Conservation (phyloP, 805 yeast genomes). For the Candida vaughaniae region DNA sequence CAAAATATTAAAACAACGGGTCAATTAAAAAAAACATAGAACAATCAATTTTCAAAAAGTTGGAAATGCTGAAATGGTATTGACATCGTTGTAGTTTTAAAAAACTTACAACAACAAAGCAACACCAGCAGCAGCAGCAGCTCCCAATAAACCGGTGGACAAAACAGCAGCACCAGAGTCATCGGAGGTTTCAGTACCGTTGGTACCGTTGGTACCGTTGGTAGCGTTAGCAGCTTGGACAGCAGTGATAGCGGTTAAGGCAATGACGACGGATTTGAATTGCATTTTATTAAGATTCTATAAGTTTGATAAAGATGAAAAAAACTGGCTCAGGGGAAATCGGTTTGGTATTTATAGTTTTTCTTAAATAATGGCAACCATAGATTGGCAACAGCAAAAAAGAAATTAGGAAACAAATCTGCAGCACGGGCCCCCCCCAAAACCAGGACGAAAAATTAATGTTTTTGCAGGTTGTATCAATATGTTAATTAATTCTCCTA, state of each 20-base stretch:
- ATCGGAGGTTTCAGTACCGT: conserved; percentile 17
- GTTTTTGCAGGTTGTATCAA: conserved; percentile 4
- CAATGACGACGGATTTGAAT: conserved; percentile 35
- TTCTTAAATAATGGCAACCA: not conserved
- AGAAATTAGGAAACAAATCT: not conserved
- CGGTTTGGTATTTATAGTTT: conserved; percentile 7
- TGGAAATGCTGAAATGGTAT: too few relatives aligned
- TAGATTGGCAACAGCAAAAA: not conserved
- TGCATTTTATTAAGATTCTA: conserved; percentile 27
- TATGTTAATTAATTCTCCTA: conserved; percentile 9
- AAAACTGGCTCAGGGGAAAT: conserved; percentile 3
- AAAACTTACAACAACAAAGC: conserved; percentile 37
- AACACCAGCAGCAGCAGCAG: conserved; percentile 35
- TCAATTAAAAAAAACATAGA: conserved; percentile 3
- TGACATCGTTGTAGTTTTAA: conserved; percentile 1
- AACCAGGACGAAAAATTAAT: not conserved
- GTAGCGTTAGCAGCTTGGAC: conserved; percentile 35
- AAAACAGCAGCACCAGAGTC: conserved; percentile 23
- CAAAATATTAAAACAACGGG: not conserved
- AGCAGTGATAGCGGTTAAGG: conserved; percentile 38
- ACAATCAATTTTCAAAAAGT: conserved; percentile 6
- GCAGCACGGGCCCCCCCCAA: not conserved
- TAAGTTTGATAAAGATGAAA: not conserved
- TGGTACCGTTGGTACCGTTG: conserved; percentile 22
- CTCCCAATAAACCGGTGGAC: conserved; percentile 32